These are phyloP conservation scores for Forsythia suspensa DNA, from an alignment of 257 asterid genomes.

Conservation along the genomic window DNA sequence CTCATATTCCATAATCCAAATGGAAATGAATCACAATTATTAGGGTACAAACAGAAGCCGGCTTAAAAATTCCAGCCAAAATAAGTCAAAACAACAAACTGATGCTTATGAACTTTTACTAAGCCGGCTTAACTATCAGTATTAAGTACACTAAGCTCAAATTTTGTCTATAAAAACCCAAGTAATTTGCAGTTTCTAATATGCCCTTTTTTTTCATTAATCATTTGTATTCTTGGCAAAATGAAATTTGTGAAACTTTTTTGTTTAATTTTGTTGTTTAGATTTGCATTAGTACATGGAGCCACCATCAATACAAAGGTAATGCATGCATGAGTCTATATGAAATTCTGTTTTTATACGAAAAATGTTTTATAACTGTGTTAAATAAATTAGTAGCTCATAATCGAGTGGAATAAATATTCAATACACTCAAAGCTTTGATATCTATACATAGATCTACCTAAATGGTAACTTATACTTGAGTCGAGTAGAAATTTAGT, in stretches of 20 bases:
- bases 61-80: slow-evolving; percentile 24
- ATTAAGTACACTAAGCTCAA: neutral
- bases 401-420: neutral
- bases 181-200: slow-evolving; percentile 20
- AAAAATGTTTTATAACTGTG: no score
- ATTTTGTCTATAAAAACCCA: slow-evolving; percentile 25
- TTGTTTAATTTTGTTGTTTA: slow-evolving; percentile 22
- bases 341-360: neutral
- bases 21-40: slow-evolving; percentile 1
- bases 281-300: slow-evolving; percentile 31
- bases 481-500: neutral
- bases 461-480: neutral
- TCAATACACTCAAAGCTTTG: neutral
- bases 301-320: slow-evolving; percentile 38
- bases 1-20: slow-evolving; percentile 7
- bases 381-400: neutral
- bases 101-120: slow-evolving; percentile 18
- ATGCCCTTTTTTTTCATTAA: neutral
- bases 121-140: slow-evolving; percentile 6
- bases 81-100: slow-evolving; percentile 6
- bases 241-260: slow-evolving; percentile 30
- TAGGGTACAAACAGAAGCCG: slow-evolving; percentile 33
- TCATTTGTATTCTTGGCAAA: slow-evolving; percentile 8
- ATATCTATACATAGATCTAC: neutral
- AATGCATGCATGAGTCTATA: slow-evolving; percentile 1